Conservation (phyloP, 2,329 filamentous ascomycete species). For the Metarhizium album region DNA sequence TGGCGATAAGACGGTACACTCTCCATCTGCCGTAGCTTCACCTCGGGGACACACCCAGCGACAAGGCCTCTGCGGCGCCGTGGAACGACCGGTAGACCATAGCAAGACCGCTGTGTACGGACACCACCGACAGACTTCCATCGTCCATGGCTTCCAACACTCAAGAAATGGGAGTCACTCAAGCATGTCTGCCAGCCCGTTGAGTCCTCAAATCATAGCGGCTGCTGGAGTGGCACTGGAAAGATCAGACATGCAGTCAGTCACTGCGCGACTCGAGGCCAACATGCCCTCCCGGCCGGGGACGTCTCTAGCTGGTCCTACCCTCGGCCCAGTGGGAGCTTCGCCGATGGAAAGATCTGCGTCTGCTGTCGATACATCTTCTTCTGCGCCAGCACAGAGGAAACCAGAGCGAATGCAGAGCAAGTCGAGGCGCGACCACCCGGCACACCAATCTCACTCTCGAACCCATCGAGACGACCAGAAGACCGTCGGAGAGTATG, state of each 20-base stretch:
- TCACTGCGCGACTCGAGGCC: slow-evolving; percentile 31
- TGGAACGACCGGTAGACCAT: slow-evolving; percentile 43
- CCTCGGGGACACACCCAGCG: slow-evolving; percentile 26
- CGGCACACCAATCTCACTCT: slow-evolving; percentile 66
- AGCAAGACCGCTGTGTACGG: slow-evolving; percentile 56
- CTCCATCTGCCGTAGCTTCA: slow-evolving; percentile 7
- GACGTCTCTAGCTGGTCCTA: slow-evolving; percentile 35
- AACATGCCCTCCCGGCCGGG: slow-evolving; percentile 29
- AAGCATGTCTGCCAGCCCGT: slow-evolving; percentile 69
- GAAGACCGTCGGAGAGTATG: slow-evolving; percentile 96
- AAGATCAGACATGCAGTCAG: slow-evolving; percentile 38
- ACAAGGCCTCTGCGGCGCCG: slow-evolving; percentile 25
- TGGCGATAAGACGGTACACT: slow-evolving; percentile 37
- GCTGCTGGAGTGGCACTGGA: slow-evolving; percentile 50
- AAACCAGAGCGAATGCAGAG: slow-evolving; percentile 53
- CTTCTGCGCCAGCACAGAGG: slow-evolving; percentile 34
- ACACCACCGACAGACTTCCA: slow-evolving; percentile 92
- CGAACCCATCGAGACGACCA: slow-evolving; percentile 62
- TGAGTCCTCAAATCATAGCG: slow-evolving; percentile 79
- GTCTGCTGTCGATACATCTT: slow-evolving; percentile 34
- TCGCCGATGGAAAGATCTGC: slow-evolving; percentile 33
- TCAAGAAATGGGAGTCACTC: slow-evolving; percentile 77
- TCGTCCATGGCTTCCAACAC: slow-evolving; percentile 94
- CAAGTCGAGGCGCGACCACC: slow-evolving; percentile 60
- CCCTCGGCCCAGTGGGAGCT: slow-evolving; percentile 11